Percentiles rank a stretch among this genome's conserved stretches.
Evolutionary conservation across 2,329 filamentous ascomycete species (phyloP).

Genomic region (Botrytis elliptica): DNA sequence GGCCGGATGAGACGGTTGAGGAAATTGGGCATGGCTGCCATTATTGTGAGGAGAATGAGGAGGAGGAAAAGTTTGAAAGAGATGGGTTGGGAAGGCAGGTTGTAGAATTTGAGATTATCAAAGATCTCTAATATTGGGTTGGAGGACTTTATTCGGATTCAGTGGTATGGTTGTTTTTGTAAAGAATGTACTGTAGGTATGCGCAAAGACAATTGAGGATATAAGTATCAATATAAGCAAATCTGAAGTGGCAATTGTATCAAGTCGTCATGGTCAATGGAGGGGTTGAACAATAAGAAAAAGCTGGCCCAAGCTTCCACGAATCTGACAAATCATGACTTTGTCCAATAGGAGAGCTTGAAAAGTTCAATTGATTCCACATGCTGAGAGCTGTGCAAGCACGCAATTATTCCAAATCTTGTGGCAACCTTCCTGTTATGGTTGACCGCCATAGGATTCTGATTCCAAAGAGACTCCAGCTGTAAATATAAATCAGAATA

Average conservation of each 20-base stretch:
- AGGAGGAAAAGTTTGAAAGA: conserved; percentile 6
- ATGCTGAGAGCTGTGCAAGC: not conserved
- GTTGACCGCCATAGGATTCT: not conserved
- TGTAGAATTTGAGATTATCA: not conserved
- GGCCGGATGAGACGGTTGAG: conserved; percentile 64
- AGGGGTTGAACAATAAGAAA: not conserved
- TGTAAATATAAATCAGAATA: not conserved
- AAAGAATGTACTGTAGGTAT: not conserved
- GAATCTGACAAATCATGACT: conserved; percentile 9
- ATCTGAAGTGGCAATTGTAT: conserved; percentile 16
- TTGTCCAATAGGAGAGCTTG: not conserved
- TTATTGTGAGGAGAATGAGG: conserved; percentile 33
- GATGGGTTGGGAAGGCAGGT: conserved; percentile 13
- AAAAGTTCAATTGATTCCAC: conserved; percentile 1
- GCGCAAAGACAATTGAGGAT: not conserved
- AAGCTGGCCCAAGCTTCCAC: not conserved
- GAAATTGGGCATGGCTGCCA: conserved; percentile 54
- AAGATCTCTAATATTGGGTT: not conserved
- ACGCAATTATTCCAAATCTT: conserved; percentile 6
- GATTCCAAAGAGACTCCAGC: not conserved
- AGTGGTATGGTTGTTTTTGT: not conserved
- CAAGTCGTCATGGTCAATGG: conserved; percentile 3
- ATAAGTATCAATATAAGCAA: conserved; percentile 6
- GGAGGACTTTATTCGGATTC: not conserved
- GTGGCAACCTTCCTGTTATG: not conserved